Conservation (phyloP, 2,329 filamentous ascomycete genomes). For the Harringtonia aguacate region DNA sequence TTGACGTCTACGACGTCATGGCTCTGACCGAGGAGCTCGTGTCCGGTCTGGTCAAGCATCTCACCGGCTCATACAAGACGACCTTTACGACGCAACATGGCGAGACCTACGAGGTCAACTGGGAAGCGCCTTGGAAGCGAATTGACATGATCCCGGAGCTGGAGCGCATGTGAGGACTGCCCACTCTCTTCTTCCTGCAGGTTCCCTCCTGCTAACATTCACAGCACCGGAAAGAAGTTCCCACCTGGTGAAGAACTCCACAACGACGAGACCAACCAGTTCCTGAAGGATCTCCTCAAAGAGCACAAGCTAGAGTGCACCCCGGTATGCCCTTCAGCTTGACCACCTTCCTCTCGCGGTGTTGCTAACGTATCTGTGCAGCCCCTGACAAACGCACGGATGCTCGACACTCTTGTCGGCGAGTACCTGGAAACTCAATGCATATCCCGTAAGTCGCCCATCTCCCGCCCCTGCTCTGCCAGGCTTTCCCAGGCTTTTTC, state of each 20-base stretch:
- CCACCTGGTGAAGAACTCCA: constrained; percentile 81
- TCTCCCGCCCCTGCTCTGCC: neutral
- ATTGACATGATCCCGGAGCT: constrained; percentile 94
- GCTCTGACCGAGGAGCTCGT: constrained; percentile 88
- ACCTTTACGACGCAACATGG: constrained; percentile 79
- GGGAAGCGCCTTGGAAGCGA: constrained; percentile 86
- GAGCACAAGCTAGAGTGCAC: constrained; percentile 87
- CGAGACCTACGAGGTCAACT: constrained; percentile 85
- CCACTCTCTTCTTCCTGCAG: neutral
- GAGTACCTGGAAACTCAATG: constrained; percentile 94
- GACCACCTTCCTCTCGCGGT: no score
- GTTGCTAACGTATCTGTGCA: neutral
- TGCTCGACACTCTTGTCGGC: constrained; percentile 90
- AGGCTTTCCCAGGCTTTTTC: neutral
- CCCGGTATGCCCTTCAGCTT: constrained; percentile 27
- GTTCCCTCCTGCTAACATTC: neutral
- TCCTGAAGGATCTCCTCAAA: constrained; percentile 73
- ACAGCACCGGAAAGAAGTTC: constrained; percentile 70
- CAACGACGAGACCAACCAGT: constrained; percentile 78
- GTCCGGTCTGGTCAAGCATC: constrained; percentile 74
- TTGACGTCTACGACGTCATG: constrained; percentile 87
- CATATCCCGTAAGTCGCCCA: constrained; percentile 13
- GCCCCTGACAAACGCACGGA: constrained; percentile 85
- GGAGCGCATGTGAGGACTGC: constrained; percentile 38
- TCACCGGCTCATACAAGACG: constrained; percentile 78